These are phyloP conservation scores for Meyerozyma elateridarum DNA, from an alignment of 1,139 yeast species.

Conservation along the genomic window DNA sequence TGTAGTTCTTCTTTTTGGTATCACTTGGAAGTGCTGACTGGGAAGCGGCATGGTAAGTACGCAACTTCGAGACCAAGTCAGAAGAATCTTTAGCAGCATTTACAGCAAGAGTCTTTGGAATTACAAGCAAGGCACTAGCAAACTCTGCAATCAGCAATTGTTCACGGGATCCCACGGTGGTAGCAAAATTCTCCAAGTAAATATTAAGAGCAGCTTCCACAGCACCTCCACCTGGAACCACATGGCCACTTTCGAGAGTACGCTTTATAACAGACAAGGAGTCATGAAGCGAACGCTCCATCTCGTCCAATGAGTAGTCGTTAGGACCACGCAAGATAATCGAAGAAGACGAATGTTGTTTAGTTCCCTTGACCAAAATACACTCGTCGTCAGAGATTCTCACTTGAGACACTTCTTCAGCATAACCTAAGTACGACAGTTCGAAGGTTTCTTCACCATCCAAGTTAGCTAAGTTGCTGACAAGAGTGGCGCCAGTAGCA, in stretches of 20 bases:
- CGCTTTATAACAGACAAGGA: conserved; percentile 93
- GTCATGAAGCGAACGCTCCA: conserved; percentile 96
- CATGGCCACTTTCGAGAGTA: conserved; percentile 88
- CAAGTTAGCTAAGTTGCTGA: conserved; percentile 82
- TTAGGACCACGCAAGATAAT: conserved; percentile 94
- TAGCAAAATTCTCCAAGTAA: conserved; percentile 93
- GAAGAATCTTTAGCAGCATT: conserved; percentile 98
- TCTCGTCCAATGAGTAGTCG: conserved; percentile 93
- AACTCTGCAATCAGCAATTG: conserved; percentile 98
- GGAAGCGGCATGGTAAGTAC: conserved; percentile 95
- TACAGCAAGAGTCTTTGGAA: conserved; percentile 95
- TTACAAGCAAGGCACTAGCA: conserved; percentile 82
- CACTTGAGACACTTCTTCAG: conserved; percentile 90
- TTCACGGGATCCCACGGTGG: conserved; percentile 96
- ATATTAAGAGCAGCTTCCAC: conserved; percentile 95
- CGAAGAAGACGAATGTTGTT: conserved; percentile 88
- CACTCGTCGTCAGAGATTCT: conserved; percentile 96
- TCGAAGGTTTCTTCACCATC: conserved; percentile 99
- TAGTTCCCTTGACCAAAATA: conserved; percentile 89
- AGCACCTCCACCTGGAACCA: conserved; percentile 99
- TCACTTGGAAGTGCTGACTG: conserved; percentile 84
- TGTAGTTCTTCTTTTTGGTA: conserved; percentile 75
- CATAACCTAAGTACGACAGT: conserved; percentile 76
- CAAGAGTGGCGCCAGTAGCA: conserved; percentile 94
- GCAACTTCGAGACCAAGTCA: conserved; percentile 88